Base-by-base conservation (phyloP, 805 yeast genomes). In the Sporopachydermia lactativora region DNA sequence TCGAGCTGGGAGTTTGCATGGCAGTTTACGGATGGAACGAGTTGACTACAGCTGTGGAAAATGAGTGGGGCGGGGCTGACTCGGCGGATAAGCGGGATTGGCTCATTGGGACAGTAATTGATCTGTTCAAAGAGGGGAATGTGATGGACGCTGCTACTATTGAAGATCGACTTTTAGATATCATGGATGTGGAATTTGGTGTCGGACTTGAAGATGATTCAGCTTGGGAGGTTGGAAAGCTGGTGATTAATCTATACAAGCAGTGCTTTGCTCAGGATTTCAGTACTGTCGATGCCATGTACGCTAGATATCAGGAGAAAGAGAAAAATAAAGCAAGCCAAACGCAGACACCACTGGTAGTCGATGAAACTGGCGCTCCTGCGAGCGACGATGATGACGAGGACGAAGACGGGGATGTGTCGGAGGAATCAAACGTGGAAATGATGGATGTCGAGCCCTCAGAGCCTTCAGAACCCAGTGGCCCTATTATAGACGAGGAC, bases 101-200 rank as follows among this genome's bases (percentile, higher is more conserved):
- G 98, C 70, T 89, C 47, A 74, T 83, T 3, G 94, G 84, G 3
- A 63, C 83, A 11, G 73, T 89, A 2, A 71, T 86, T 18, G 96
- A 85, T 28, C 65, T 86, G 41, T 92, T 89, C 16, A 8, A 59
- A 36, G 64, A 65, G 4, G 77, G 71, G 38, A 70, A 65, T 39
- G 68, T 72, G 3, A 82, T 89, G 3, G 97, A 86, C 50, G 65
- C 81, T 3, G 77, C 74, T 34, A 71, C 81, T 47, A 73, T 92
- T 18, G 96, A 92, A 60, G 95, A 82, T 53, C 74, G 94, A 14
- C 63, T 92, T 44, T 64, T 81, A 40, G 81, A 81, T 53, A 92
- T 94, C 17, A 84, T 92, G 96, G 76, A 77, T 44, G 98, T 89
- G 60, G 99, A 92, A 58, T 92, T 89, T 53, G 96, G 85, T 43